Conservation (phyloP, 164 flowering plant species). For the Magnolia kwangsiensis region DNA sequence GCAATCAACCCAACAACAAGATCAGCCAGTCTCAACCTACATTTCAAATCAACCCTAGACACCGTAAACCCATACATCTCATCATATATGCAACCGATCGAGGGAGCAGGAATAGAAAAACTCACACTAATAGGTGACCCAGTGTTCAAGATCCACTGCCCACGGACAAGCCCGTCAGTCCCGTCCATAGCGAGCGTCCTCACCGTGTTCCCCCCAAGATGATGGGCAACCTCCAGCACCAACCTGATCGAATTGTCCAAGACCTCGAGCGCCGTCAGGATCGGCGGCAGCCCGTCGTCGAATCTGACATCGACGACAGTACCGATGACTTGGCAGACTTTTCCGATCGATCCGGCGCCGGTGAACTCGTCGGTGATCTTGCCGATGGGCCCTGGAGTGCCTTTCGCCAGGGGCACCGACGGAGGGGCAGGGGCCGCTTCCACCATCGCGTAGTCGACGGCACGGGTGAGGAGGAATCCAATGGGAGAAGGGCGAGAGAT, state of each 20-base stretch:
- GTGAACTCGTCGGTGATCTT: constrained; percentile 89
- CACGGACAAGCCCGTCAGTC: constrained; percentile 88
- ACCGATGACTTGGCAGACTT: constrained; percentile 87
- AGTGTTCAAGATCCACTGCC: constrained; percentile 80
- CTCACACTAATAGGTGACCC: constrained; percentile 92
- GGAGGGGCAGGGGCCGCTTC: constrained; percentile 31
- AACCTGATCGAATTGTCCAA: constrained; percentile 63
- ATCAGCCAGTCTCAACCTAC: neutral
- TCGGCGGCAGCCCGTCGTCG: constrained; percentile 86
- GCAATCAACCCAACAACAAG: neutral
- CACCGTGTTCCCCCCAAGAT: constrained; percentile 82
- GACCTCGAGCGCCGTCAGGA: constrained; percentile 87
- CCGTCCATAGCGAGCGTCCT: constrained; percentile 97
- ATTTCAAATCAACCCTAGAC: too few relatives aligned
- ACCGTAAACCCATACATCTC: neutral
- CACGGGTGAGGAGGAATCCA: constrained; percentile 52
- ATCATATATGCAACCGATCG: neutral
- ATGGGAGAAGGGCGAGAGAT: constrained; percentile 38
- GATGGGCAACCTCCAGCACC: constrained; percentile 92
- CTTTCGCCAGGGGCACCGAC: constrained; percentile 24
- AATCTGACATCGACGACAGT: constrained; percentile 93
- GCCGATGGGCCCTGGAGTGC: constrained; percentile 31
- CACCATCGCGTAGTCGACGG: constrained; percentile 49
- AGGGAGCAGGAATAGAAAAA: neutral
- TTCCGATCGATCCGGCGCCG: constrained; percentile 73